Evolutionary conservation across 208 protist genomes (phyloP), one percentile per base, ranked within the genome.

Genomic region (Angomonas ambiguus): DNA sequence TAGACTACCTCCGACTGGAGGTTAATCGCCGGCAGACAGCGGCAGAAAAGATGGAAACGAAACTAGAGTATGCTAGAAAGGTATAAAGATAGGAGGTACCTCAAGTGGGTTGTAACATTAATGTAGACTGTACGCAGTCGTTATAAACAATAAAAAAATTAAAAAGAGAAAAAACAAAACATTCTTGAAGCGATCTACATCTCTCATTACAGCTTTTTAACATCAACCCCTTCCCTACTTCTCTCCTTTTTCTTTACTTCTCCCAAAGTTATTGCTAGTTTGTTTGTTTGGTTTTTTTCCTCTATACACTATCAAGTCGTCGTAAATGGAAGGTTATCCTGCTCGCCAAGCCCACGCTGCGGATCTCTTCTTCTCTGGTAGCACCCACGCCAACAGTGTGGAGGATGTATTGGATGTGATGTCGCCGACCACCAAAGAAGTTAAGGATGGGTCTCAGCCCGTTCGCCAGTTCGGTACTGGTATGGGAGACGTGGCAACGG

Each of bases 381-480:
- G 38, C 18, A 41, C 18, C 42, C 66, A 74, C 42, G 55, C 64
- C 27, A 59, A 67, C 1, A 68, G 65, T 51, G 51, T 41, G 1
- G 51, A 68, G 45, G 59, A 65, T 3, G 58, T 56, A 2, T 33
- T 31, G 1, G 58, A 62, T 1, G 22, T 24, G 11, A 77, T 65
- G 71, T 72, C 79, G 20, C 59, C 70, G 18, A 74, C 70, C 10
- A 65, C 55, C 35, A 72, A 69, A 48, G 79, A 88, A 66, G 76
- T 85, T 55, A 76, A 76, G 63, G 45, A 55, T 41, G 66, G 30
- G 2, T 38, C 34, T 6, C 68, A 74, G 33, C 67, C 65, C 28
- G 69, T 82, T 38, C 63, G 56, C 6, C 67, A 81, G 59, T 80
- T 93, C 42, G 76, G 77, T n/a, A 93, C 83, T 4, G 84, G 84